phyloP scores from a whole-genome alignment of 306 rosid species.

The Pterocarpus santalinus region DNA sequence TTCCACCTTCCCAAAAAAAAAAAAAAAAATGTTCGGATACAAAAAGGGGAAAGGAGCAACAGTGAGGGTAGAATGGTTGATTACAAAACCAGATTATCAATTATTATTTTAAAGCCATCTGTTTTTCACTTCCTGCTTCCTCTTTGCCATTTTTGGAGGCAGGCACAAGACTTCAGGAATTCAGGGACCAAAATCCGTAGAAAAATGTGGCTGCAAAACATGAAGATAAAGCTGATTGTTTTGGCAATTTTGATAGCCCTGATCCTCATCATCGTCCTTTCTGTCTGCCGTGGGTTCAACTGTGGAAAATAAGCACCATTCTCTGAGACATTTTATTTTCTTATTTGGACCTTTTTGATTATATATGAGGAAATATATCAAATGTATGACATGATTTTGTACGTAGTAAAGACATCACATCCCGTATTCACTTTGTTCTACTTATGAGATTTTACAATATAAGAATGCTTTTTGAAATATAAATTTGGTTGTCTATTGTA shows the following conservation, averaged over 20 bases:
- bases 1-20: not conserved
- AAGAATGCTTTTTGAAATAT: slow-evolving; percentile 41
- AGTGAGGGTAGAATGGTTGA: not conserved
- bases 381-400: slow-evolving; percentile 55
- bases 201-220: slow-evolving; percentile 99
- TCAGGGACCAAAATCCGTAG: slow-evolving; percentile 90
- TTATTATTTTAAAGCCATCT: not conserved
- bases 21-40: not conserved
- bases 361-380: slow-evolving; percentile 55
- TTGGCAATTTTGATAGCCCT: slow-evolving; percentile 91
- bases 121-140: slow-evolving; percentile 7
- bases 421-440: slow-evolving; percentile 36
- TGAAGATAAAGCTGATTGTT: slow-evolving; percentile 96
- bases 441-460: slow-evolving; percentile 44
- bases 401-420: slow-evolving; percentile 55
- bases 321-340: slow-evolving; percentile 42
- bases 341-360: slow-evolving; percentile 49
- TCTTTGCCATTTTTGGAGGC: slow-evolving; percentile 33
- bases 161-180: slow-evolving; percentile 94
- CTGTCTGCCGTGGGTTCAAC: slow-evolving; percentile 85
- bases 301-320: slow-evolving; percentile 67
- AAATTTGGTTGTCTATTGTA: slow-evolving; percentile 20
- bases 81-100: not conserved
- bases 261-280: slow-evolving; percentile 86
- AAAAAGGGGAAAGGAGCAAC: not conserved